Evolutionary conservation across 2,329 filamentous ascomycete species (phyloP).

Genomic region (Colletotrichum phormii): DNA sequence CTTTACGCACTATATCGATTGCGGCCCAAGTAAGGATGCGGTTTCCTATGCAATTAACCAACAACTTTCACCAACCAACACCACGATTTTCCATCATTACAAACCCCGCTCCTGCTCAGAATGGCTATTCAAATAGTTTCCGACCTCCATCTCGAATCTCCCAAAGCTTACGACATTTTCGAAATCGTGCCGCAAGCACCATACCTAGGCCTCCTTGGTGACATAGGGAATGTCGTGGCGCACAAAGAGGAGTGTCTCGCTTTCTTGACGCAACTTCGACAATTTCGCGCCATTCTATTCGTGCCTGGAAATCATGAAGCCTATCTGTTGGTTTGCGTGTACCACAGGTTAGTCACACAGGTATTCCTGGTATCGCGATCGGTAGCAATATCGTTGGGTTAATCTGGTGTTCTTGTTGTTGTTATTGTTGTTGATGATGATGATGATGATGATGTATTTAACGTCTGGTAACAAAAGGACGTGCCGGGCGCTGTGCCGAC

Average conservation of each 20-base stretch:
- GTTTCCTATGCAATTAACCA: not conserved
- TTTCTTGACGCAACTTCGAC: constrained; percentile 62
- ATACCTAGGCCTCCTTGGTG: constrained; percentile 66
- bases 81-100: not conserved
- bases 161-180: constrained; percentile 61
- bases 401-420: no score
- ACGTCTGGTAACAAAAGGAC: no score
- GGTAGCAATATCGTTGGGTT: no score
- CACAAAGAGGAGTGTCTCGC: constrained; percentile 55
- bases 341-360: no score
- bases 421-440: no score
- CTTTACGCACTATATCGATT: no score
- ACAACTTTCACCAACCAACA: not conserved
- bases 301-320: constrained; percentile 69
- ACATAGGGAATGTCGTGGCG: constrained; percentile 59
- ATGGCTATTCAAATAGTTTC: constrained; percentile 61
- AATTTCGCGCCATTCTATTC: constrained; percentile 63
- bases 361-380: no score
- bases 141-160: constrained; percentile 67
- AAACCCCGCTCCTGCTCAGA: not conserved
- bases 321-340: no score
- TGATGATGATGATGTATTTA: no score
- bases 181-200: constrained; percentile 59
- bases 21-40: no score
- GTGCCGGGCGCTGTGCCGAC: no score